phyloP scores from a whole-genome alignment of 2,329 filamentous ascomycete genomes.

The Colletotrichum sp. region DNA sequence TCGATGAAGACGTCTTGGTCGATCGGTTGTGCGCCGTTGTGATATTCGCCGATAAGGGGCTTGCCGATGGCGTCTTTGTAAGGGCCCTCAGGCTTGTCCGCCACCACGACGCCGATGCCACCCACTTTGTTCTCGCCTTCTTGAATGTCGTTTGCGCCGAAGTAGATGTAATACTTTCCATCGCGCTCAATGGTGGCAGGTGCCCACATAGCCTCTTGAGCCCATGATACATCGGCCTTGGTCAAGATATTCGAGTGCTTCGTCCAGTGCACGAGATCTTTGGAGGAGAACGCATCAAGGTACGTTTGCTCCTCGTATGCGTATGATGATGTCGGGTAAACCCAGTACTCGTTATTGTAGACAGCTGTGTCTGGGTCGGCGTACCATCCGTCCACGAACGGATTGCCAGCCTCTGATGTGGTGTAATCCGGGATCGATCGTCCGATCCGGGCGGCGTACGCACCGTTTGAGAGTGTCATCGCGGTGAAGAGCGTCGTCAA shows the following conservation, averaged over 20 bases:
- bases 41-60: slow-evolving; percentile 46
- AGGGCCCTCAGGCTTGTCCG: slow-evolving; percentile 61
- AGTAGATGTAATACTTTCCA: slow-evolving; percentile 70
- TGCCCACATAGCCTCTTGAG: slow-evolving; percentile 69
- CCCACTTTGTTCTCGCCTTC: slow-evolving; percentile 54
- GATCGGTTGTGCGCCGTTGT: slow-evolving; percentile 50
- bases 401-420: slow-evolving; percentile 49
- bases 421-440: slow-evolving; percentile 33
- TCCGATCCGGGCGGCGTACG: background rate
- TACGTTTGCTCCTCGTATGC: slow-evolving; percentile 52
- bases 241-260: slow-evolving; percentile 49
- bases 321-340: slow-evolving; percentile 51
- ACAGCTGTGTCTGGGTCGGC: slow-evolving; percentile 54
- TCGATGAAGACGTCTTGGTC: slow-evolving; percentile 68
- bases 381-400: slow-evolving; percentile 54
- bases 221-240: slow-evolving; percentile 65
- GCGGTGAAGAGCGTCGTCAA: background rate
- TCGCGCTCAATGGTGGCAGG: slow-evolving; percentile 64
- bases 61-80: slow-evolving; percentile 62
- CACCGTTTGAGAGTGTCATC: background rate
- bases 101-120: slow-evolving; percentile 65
- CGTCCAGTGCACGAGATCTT: slow-evolving; percentile 53
- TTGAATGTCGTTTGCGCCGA: slow-evolving; percentile 55
- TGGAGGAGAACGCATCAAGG: slow-evolving; percentile 55
- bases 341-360: slow-evolving; percentile 50